These are phyloP conservation scores for Cotoneaster glaucophyllus DNA, from an alignment of 306 rosid genomes.

Conservation along the genomic window DNA sequence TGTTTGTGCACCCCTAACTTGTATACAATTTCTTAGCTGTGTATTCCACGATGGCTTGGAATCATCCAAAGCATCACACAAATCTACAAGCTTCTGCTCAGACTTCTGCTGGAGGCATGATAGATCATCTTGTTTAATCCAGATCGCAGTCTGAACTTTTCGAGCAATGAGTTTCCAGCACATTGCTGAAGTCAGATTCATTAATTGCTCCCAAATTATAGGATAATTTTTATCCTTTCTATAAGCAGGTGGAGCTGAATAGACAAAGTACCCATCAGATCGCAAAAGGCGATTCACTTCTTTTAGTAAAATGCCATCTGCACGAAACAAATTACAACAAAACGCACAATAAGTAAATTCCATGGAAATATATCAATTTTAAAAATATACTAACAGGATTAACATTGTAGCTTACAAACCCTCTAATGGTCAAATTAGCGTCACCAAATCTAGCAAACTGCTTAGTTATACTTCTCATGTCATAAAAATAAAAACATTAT, in stretches of 20 bases:
- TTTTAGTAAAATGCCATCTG: conserved; percentile 87
- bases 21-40: conserved; percentile 64
- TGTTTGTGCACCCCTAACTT: conserved; percentile 29
- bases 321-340: conserved; percentile 11
- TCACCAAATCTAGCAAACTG: neutral
- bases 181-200: conserved; percentile 80
- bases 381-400: neutral
- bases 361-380: neutral
- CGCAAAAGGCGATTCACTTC: conserved; percentile 80
- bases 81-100: conserved; percentile 42
- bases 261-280: conserved; percentile 71
- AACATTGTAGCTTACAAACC: neutral
- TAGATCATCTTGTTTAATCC: conserved; percentile 67
- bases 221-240: conserved; percentile 66
- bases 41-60: conserved; percentile 67
- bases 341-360: conserved; percentile 1
- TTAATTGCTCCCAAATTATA: conserved; percentile 71
- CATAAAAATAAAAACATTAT: neutral
- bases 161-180: conserved; percentile 91
- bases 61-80: conserved; percentile 62
- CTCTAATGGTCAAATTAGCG: neutral
- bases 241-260: conserved; percentile 93
- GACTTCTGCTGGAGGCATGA: conserved; percentile 53
- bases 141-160: conserved; percentile 87
- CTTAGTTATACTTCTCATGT: neutral